Evolutionary conservation across 2,329 filamentous ascomycete species (phyloP).

Genomic region (Passalora sequoiae): DNA sequence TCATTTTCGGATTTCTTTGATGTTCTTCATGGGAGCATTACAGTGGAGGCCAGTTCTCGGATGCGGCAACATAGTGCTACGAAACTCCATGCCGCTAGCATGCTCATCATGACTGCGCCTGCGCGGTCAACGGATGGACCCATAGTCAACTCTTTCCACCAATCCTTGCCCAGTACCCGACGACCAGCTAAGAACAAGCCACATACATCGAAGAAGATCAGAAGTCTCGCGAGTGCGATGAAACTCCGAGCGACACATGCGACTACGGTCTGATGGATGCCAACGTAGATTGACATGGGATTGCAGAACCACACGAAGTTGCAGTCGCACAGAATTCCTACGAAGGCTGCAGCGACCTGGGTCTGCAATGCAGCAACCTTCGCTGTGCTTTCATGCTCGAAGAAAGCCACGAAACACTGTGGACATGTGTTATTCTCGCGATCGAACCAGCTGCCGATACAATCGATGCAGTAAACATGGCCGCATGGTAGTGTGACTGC

Average conservation of each 20-base stretch:
- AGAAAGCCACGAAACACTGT: not conserved
- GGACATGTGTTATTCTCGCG: not conserved
- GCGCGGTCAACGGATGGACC: not conserved
- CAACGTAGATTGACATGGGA: not conserved
- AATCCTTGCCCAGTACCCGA: not conserved
- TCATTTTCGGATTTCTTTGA: too few relatives aligned
- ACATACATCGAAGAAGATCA: not conserved
- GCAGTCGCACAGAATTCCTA: not conserved
- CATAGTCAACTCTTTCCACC: conserved; percentile 1
- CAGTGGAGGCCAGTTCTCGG: not conserved
- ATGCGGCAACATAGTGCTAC: too few relatives aligned
- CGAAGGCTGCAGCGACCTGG: not conserved
- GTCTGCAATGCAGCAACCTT: not conserved
- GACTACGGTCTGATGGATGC: not conserved
- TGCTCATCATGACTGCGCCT: not conserved
- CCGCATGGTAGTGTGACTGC: not conserved
- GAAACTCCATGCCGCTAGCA: not conserved
- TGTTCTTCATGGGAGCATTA: too few relatives aligned
- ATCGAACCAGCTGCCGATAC: not conserved
- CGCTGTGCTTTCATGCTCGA: not conserved
- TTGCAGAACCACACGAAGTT: not conserved
- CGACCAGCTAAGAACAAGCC: not conserved
- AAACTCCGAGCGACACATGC: not conserved
- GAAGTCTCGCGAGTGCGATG: not conserved
- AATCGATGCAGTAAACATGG: not conserved